Evolutionary conservation across 1,284 basidiomycete genomes (phyloP).

Genomic region (Pyrrhoderma lamaoense): DNA sequence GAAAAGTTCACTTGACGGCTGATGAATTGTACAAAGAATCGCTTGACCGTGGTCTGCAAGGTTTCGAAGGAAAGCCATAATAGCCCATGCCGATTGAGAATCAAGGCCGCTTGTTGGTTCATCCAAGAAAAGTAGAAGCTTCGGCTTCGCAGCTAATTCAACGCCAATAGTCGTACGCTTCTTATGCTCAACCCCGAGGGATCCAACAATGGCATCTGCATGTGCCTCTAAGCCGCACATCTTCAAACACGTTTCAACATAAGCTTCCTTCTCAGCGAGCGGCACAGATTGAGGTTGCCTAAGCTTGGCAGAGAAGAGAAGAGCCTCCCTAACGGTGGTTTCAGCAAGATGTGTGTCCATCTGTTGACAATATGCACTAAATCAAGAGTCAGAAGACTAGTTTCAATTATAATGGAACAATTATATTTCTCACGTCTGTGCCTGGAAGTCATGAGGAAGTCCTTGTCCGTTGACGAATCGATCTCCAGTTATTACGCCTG

Average conservation of each 20-base stretch:
- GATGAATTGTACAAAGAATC: conserved; percentile 31
- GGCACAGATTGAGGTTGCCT: conserved; percentile 69
- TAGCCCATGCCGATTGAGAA: conserved; percentile 85
- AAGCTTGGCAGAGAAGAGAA: conserved; percentile 76
- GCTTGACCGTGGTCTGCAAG: conserved; percentile 45
- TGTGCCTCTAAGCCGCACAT: conserved; percentile 72
- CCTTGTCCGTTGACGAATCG: conserved; percentile 71
- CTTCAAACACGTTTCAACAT: conserved; percentile 72
- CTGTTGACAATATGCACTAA: conserved; percentile 71
- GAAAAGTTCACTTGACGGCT: conserved; percentile 68
- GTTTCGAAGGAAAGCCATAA: conserved; percentile 67
- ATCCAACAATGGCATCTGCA: conserved; percentile 72
- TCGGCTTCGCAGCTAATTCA: conserved; percentile 74
- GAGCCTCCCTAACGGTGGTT: conserved; percentile 77
- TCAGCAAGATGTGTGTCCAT: conserved; percentile 72
- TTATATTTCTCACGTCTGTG: conserved; percentile 42
- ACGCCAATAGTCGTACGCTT: conserved; percentile 82
- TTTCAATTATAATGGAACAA: background rate
- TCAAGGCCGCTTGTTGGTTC: conserved; percentile 83
- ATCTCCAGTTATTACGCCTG: conserved; percentile 75
- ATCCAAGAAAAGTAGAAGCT: conserved; percentile 75
- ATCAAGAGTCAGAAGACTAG: conserved; percentile 13
- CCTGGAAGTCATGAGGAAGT: conserved; percentile 69
- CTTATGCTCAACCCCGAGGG: conserved; percentile 67
- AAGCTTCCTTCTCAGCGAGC: conserved; percentile 68